Evolutionary conservation across 306 rosid species (phyloP).

Genomic region (Gleditsia sinensis): DNA sequence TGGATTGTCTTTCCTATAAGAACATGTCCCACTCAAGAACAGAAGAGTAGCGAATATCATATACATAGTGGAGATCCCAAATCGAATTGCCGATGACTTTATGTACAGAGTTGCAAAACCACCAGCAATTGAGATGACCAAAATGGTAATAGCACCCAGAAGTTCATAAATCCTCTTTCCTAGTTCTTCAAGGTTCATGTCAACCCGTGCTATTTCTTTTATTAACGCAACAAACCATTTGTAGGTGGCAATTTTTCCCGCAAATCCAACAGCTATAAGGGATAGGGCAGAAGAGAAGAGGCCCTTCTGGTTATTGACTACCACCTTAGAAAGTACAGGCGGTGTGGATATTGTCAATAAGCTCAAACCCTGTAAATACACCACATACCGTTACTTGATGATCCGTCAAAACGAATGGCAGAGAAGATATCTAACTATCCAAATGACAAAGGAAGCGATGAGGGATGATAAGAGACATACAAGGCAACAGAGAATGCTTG

Average conservation of each 20-base stretch:
- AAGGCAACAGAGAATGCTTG: no score
- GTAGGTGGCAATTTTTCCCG: not conserved
- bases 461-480: no score
- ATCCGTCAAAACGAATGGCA: no score
- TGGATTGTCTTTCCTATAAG: not conserved
- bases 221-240: not conserved
- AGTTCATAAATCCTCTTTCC: not conserved
- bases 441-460: no score
- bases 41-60: slow-evolving; percentile 20
- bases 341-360: no score
- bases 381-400: no score
- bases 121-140: slow-evolving; percentile 19
- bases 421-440: no score
- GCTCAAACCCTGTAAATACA: no score
- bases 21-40: slow-evolving; percentile 25
- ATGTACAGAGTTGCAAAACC: slow-evolving; percentile 6
- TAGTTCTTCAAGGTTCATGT: not conserved
- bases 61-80: slow-evolving; percentile 20
- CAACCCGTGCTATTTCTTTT: not conserved
- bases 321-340: no score
- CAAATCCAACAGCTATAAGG: no score
- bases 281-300: no score
- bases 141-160: not conserved
- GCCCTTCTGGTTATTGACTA: no score
- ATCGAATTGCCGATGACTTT: slow-evolving; percentile 38